phyloP scores from a whole-genome alignment of 257 asterid genomes.

The Salvia hispanica region DNA sequence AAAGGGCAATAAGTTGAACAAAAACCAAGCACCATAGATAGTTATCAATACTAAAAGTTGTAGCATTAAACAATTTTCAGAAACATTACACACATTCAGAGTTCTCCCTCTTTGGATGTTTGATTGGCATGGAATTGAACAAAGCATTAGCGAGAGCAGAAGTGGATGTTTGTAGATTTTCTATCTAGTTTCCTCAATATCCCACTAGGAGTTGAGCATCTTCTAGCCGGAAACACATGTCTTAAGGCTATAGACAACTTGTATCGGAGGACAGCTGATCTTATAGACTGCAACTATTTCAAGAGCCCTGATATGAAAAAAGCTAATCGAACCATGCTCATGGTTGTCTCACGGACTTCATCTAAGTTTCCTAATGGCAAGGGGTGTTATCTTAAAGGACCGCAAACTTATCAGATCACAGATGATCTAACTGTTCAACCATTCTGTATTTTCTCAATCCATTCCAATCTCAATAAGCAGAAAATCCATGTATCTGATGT shows the following conservation, averaged over 20 bases:
- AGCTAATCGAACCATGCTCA: conserved; percentile 27
- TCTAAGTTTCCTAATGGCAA: neutral
- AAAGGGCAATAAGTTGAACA: too few species aligned
- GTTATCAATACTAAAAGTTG: too few species aligned
- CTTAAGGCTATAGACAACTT: conserved; percentile 31
- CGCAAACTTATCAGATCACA: neutral
- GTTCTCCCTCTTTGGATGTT: too few species aligned
- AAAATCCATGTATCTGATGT: conserved; percentile 26
- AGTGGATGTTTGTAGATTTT: too few species aligned
- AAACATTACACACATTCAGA: too few species aligned
- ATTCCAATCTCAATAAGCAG: neutral
- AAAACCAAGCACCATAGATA: too few species aligned
- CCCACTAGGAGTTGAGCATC: conserved; percentile 26
- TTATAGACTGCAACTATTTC: neutral
- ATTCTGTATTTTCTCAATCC: neutral
- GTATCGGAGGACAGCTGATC: conserved; percentile 1
- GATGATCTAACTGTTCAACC: neutral
- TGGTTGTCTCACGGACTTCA: neutral
- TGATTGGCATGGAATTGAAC: too few species aligned
- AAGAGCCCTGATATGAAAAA: neutral
- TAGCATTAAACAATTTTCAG: too few species aligned
- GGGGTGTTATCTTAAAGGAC: neutral
- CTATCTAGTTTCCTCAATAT: conserved; percentile 29
- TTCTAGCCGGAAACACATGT: conserved; percentile 19
- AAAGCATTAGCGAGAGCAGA: too few species aligned